Conservation (phyloP, 2,329 filamentous ascomycete genomes). For the Cephalotrichum gorgonifer region DNA sequence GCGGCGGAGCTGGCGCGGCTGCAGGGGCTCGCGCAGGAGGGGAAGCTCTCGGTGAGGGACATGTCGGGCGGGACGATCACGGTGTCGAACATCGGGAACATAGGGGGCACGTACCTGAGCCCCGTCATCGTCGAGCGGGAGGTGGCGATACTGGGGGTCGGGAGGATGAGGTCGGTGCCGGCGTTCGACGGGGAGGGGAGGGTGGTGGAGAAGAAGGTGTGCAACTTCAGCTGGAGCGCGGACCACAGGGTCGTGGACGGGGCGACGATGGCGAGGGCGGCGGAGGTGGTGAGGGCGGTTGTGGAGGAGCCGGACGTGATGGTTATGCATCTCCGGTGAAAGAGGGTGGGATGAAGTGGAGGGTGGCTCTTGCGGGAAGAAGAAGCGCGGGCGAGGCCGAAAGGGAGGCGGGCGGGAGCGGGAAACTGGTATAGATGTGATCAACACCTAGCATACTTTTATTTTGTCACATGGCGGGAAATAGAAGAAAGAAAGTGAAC, state of each 20-base stretch:
- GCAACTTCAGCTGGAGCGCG: conserved; percentile 92
- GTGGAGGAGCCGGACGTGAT: conserved; percentile 82
- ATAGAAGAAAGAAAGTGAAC: too few species aligned
- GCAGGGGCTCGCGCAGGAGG: conserved; percentile 60
- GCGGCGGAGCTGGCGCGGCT: conserved; percentile 67
- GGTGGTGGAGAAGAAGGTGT: conserved; percentile 67
- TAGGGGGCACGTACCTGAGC: conserved; percentile 84
- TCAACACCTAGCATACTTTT: too few species aligned
- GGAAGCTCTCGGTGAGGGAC: conserved; percentile 65
- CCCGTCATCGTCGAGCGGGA: conserved; percentile 87
- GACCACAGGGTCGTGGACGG: conserved; percentile 93
- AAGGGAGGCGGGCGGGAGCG: not conserved
- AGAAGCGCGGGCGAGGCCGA: not conserved
- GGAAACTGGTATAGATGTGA: too few species aligned
- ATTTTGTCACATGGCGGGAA: too few species aligned
- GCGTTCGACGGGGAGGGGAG: conserved; percentile 55
- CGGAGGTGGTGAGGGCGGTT: conserved; percentile 65
- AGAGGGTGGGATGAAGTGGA: not conserved
- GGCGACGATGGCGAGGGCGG: conserved; percentile 85
- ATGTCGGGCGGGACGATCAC: conserved; percentile 85
- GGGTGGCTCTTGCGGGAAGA: not conserved
- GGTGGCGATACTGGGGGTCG: conserved; percentile 85
- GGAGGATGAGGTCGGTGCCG: conserved; percentile 69
- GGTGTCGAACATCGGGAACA: conserved; percentile 90
- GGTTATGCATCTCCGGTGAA: conserved; percentile 67